Evolutionary conservation across 441 rosid species (phyloP), one percentile per base, ranked within the genome.

Genomic region (Arabidopsis lyrata): DNA sequence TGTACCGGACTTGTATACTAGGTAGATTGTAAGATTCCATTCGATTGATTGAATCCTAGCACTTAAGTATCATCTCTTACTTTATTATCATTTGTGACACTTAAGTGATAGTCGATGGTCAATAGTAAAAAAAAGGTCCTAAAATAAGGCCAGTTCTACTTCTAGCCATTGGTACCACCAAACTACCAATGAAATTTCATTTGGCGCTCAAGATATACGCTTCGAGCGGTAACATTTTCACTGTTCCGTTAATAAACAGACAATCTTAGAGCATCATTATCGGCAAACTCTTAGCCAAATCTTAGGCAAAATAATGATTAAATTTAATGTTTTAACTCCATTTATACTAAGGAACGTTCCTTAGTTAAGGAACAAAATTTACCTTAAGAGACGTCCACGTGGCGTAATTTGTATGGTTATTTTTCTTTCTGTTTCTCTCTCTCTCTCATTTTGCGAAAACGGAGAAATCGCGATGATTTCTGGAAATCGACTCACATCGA

Each of bases 181-280:
- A 24, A 24, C 27, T 67, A 27, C 4, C 52, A 14, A 16, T 15
- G 32, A 55, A 54, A 41, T 29, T 39, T 2, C 12, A 7, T 70
- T 58, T 70, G 74, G 74, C 58, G 74, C 57, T 69, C 48, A 69
- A 45, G 20, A 10, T 14, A 13, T 20, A 34, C 36, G 20, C 48
- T 58, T 47, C n/a, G 57, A 22, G 58, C 66, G 47, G 29, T 58
- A 69, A 58, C 5, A 14, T 45, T 57, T 58, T 58, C 45, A 34
- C 24, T 6, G 3, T 13, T 27, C 32, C 24, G 16, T 58, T 57
- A 24, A 8, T 45, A 45, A 68, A 68, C 24, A 68, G 31, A 68
- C 15, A 55, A n/a, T n/a, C n/a, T n/a, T n/a, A n/a, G n/a, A n/a
- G n/a, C n/a, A n/a, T n/a, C n/a, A n/a, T n/a, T n/a, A n/a, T n/a